Percentiles rank a stretch among this genome's conserved stretches.
Evolutionary conservation across 306 rosid genomes (phyloP).

Genomic region (Astragalus membranaceus): DNA sequence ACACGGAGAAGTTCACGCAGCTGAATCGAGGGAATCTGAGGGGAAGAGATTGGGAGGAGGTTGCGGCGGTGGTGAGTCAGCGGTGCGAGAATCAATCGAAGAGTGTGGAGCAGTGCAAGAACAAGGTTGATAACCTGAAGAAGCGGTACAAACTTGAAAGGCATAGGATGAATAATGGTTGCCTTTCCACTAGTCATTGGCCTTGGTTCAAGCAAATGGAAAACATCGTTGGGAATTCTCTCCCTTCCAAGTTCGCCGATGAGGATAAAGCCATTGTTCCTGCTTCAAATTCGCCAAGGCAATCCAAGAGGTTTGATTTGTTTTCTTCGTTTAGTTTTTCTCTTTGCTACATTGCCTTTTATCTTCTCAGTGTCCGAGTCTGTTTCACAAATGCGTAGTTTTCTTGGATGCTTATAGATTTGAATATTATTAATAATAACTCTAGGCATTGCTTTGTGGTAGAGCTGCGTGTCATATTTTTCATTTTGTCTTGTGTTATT

Average conservation of each 20-base stretch:
- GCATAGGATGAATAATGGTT: slow-evolving; percentile 76
- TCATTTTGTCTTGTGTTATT: too few relatives aligned
- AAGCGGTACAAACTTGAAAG: slow-evolving; percentile 89
- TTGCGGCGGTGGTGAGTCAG: slow-evolving; percentile 72
- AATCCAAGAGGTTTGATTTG: slow-evolving; percentile 56
- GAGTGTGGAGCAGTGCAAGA: slow-evolving; percentile 96
- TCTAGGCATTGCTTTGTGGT: not conserved
- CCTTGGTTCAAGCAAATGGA: slow-evolving; percentile 97
- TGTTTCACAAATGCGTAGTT: too few relatives aligned
- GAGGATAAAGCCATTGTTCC: slow-evolving; percentile 61
- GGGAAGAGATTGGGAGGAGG: slow-evolving; percentile 98
- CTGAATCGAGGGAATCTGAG: slow-evolving; percentile 88
- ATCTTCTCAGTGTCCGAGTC: too few relatives aligned
- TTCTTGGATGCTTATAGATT: too few relatives aligned
- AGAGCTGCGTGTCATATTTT: not conserved
- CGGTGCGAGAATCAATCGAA: slow-evolving; percentile 72
- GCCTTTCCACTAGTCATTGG: slow-evolving; percentile 75
- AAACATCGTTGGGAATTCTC: slow-evolving; percentile 76
- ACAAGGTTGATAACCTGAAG: slow-evolving; percentile 87
- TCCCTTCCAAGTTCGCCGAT: slow-evolving; percentile 58
- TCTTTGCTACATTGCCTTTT: not conserved
- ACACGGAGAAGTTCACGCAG: slow-evolving; percentile 87
- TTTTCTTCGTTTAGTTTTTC: not conserved
- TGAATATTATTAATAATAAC: too few relatives aligned
- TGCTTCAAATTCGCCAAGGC: slow-evolving; percentile 53